phyloP scores from a whole-genome alignment of 257 asterid genomes.

The Solanum tarapatanum region DNA sequence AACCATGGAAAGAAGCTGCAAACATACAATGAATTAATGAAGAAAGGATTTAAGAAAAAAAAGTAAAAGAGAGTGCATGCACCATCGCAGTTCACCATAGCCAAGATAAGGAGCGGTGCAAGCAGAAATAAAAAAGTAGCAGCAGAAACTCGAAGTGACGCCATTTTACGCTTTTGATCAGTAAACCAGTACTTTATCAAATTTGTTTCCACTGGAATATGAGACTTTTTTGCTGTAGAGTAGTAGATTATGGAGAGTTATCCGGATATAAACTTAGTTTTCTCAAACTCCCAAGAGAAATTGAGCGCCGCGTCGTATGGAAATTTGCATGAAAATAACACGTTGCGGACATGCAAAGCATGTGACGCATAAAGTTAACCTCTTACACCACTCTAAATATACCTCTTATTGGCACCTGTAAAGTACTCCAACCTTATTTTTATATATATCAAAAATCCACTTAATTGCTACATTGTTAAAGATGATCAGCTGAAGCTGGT shows the following conservation, averaged over 20 bases:
- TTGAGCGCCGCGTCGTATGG: neutral
- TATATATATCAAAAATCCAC: neutral
- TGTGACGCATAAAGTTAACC: neutral
- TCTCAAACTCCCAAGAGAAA: neutral
- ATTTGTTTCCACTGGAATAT: neutral
- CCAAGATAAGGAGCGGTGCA: slow-evolving; percentile 11
- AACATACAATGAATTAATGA: neutral
- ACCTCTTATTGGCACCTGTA: neutral
- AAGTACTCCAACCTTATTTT: neutral
- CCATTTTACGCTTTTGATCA: slow-evolving; percentile 6
- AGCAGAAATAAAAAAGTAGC: slow-evolving; percentile 11
- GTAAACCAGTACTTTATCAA: neutral
- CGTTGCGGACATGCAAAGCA: slow-evolving; percentile 40
- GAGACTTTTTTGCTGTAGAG: neutral
- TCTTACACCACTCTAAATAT: neutral
- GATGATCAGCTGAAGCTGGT: neutral
- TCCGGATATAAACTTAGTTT: neutral
- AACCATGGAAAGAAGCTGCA: neutral
- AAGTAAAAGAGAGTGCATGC: neutral
- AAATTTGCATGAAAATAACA: slow-evolving; percentile 7
- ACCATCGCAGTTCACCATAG: slow-evolving; percentile 30
- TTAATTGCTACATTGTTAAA: neutral
- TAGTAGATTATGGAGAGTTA: neutral
- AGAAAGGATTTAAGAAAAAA: neutral
- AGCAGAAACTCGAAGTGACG: slow-evolving; percentile 4